Evolutionary conservation across 2,329 filamentous ascomycete genomes (phyloP).

Genomic region (Talaromyces sp.): DNA sequence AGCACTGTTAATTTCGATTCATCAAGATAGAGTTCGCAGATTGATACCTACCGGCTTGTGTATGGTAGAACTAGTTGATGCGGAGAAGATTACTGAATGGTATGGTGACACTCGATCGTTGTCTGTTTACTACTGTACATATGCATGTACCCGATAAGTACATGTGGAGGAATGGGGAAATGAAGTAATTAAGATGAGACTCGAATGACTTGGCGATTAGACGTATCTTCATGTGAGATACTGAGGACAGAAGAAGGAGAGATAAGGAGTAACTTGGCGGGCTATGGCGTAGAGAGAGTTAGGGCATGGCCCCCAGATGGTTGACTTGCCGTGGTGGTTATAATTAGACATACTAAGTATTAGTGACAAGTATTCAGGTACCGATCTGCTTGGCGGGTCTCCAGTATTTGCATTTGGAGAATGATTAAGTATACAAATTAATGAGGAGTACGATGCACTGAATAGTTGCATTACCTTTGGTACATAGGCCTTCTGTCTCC

Average conservation of each 20-base stretch:
- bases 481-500: not conserved
- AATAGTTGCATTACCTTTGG: not conserved
- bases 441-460: not conserved
- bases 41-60: not conserved
- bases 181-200: not conserved
- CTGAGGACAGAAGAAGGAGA: not conserved
- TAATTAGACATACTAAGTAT: not conserved
- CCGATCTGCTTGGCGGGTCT: not conserved
- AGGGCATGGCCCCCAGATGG: not conserved
- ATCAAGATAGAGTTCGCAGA: not conserved
- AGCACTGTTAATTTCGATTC: not conserved
- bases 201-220: not conserved
- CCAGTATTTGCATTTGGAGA: not conserved
- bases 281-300: not conserved
- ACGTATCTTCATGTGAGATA: not conserved
- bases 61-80: not conserved
- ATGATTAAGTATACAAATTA: not conserved
- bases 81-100: not conserved
- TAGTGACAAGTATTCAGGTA: not conserved
- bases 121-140: not conserved
- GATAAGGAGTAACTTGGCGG: not conserved
- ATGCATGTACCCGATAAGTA: not conserved
- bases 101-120: conserved; percentile 1
- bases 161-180: not conserved
- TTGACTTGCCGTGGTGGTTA: not conserved